Evolutionary conservation across 352 stramenopile species (phyloP).

Genomic region (Phytophthora rubi): DNA sequence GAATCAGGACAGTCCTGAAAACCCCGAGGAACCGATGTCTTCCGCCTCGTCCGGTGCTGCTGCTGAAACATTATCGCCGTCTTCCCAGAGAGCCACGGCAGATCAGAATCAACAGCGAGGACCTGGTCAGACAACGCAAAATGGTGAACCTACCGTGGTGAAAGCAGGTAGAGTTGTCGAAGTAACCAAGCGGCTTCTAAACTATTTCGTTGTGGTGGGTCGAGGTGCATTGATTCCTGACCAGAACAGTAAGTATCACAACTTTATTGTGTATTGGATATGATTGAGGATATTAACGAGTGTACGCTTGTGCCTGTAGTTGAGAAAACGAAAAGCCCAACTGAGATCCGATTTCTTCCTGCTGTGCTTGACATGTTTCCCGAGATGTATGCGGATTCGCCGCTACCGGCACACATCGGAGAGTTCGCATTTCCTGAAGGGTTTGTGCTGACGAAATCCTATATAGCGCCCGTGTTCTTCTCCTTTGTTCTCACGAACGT

Average conservation of each 20-base stretch:
- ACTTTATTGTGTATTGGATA: background rate
- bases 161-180: conserved; percentile 70
- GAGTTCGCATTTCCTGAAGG: conserved; percentile 87
- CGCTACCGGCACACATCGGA: conserved; percentile 65
- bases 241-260: conserved; percentile 62
- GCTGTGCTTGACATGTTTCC: conserved; percentile 72
- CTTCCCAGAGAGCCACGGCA: conserved; percentile 14
- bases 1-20: conserved; percentile 59
- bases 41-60: conserved; percentile 9
- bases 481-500: conserved; percentile 88
- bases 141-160: conserved; percentile 37
- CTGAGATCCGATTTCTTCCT: conserved; percentile 73
- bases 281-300: conserved; percentile 4
- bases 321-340: conserved; percentile 75
- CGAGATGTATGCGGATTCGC: conserved; percentile 61
- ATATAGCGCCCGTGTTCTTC: conserved; percentile 72
- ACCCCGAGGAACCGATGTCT: conserved; percentile 45
- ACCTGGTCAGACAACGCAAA: conserved; percentile 28
- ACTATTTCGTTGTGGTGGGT: conserved; percentile 87
- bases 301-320: conserved; percentile 38
- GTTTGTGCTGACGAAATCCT: conserved; percentile 64
- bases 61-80: conserved; percentile 23
- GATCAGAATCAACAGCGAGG: conserved; percentile 53
- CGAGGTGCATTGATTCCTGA: conserved; percentile 60
- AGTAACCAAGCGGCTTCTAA: conserved; percentile 81